Percentiles rank a stretch among this genome's conserved stretches.
phyloP scores from a whole-genome alignment of 768 basidiomycete genomes.

The Hemileccinum impolitum region DNA sequence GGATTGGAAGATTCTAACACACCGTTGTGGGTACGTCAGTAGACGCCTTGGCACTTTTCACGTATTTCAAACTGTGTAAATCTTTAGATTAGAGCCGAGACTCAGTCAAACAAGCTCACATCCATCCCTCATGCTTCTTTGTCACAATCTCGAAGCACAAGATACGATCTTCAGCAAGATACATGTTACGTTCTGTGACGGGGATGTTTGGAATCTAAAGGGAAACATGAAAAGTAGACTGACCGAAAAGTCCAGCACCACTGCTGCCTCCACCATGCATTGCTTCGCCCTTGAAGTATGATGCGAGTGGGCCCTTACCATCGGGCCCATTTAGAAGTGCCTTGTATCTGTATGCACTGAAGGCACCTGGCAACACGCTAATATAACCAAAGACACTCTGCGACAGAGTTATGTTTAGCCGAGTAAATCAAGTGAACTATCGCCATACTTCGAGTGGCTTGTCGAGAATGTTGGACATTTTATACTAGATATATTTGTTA shows the following conservation, averaged over 20 bases:
- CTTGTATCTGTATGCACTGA: constrained; percentile 88
- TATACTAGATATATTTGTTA: constrained; percentile 52
- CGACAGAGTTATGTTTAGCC: neutral
- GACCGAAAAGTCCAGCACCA: constrained; percentile 65
- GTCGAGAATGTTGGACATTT: constrained; percentile 95
- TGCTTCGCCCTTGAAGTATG: constrained; percentile 90
- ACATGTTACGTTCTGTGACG: constrained; percentile 76
- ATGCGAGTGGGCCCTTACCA: constrained; percentile 86
- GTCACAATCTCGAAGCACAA: constrained; percentile 93
- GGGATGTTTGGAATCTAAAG: neutral
- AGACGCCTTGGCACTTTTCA: constrained; percentile 90
- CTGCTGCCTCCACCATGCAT: constrained; percentile 66
- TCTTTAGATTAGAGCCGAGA: constrained; percentile 1
- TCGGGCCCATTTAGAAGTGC: constrained; percentile 84
- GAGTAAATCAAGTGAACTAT: neutral
- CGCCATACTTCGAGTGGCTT: constrained; percentile 82
- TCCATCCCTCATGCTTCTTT: constrained; percentile 81
- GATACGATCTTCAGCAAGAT: constrained; percentile 87
- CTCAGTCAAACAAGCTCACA: constrained; percentile 43
- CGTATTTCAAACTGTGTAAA: constrained; percentile 70
- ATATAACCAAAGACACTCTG: constrained; percentile 85
- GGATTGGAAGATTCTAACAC: constrained; percentile 11
- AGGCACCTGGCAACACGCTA: constrained; percentile 87
- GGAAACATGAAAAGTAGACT: constrained; percentile 3
- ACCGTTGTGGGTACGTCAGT: constrained; percentile 93